phyloP scores from a whole-genome alignment of 2,329 filamentous ascomycete genomes.

The Paecilomyces sp. region DNA sequence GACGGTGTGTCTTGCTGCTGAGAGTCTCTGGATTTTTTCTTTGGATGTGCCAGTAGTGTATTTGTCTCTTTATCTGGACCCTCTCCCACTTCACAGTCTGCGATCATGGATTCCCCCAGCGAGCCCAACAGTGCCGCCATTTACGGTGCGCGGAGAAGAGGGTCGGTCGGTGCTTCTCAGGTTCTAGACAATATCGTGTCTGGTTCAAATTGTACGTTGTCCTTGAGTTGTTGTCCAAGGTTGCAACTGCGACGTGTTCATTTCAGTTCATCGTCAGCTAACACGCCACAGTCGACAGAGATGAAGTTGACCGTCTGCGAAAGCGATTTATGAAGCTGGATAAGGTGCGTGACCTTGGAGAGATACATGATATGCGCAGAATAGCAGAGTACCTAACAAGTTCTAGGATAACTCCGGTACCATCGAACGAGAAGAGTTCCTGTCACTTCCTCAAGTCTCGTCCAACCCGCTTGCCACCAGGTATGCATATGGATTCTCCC shows the following conservation, averaged over 20 bases:
- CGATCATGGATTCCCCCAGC: constrained; percentile 22
- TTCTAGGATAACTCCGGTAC: constrained; percentile 90
- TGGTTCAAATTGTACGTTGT: constrained; percentile 78
- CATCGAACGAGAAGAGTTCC: constrained; percentile 96
- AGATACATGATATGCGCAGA: background rate
- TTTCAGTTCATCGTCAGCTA: background rate
- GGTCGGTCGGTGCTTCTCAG: constrained; percentile 47
- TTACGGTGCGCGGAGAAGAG: constrained; percentile 36
- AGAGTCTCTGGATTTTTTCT: background rate
- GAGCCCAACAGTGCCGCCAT: constrained; percentile 39
- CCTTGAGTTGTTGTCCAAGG: background rate
- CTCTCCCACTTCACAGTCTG: constrained; percentile 14
- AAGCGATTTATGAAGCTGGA: constrained; percentile 99
- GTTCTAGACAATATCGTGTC: constrained; percentile 95
- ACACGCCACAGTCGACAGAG: constrained; percentile 69
- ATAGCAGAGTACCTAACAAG: constrained; percentile 4
- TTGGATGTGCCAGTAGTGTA: background rate
- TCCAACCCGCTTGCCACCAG: constrained; percentile 95
- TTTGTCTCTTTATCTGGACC: constrained; percentile 1
- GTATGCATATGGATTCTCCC: constrained; percentile 38
- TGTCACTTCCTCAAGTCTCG: constrained; percentile 92
- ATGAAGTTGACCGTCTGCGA: constrained; percentile 89
- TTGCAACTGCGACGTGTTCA: background rate
- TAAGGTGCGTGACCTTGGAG: constrained; percentile 55
- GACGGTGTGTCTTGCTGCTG: background rate